Percentiles rank a stretch among this genome's conserved stretches.
These are phyloP conservation scores for Penicillium freii DNA, from an alignment of 2,329 filamentous ascomycete species.

Conservation along the genomic window DNA sequence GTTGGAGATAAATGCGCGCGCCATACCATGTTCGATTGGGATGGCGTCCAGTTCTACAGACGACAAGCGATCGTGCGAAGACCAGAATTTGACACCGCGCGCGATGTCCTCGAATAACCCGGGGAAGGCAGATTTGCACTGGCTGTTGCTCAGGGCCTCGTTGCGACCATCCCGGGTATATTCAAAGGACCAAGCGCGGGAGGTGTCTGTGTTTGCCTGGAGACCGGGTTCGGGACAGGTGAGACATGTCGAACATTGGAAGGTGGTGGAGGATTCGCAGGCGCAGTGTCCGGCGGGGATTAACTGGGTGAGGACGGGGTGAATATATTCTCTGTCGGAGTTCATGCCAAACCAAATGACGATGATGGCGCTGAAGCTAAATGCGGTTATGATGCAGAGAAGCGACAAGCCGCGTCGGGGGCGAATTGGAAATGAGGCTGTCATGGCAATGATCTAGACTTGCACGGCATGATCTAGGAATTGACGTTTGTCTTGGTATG, in stretches of 20 bases:
- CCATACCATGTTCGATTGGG: conserved; percentile 34
- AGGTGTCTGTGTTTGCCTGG: conserved; percentile 10
- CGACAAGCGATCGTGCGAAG: conserved; percentile 23
- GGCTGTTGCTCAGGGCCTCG: conserved; percentile 26
- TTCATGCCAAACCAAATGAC: conserved; percentile 38
- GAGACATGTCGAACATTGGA: conserved; percentile 39
- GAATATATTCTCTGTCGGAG: conserved; percentile 37
- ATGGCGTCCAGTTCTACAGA: conserved; percentile 32
- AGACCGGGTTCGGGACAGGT: conserved; percentile 24
- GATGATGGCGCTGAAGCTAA: conserved; percentile 21
- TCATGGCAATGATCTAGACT: conserved; percentile 16
- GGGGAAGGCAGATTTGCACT: conserved; percentile 36
- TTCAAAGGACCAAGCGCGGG: conserved; percentile 32
- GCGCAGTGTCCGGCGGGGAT: conserved; percentile 43
- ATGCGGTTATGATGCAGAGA: conserved; percentile 21
- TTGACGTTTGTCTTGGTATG: neutral
- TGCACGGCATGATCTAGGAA: conserved; percentile 2
- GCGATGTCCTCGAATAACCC: conserved; percentile 38
- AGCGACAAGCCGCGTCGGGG: conserved; percentile 24
- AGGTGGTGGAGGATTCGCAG: conserved; percentile 39
- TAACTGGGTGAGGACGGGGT: conserved; percentile 38
- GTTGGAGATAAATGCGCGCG: conserved; percentile 32
- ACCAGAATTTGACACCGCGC: conserved; percentile 34
- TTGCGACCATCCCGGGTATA: conserved; percentile 35
- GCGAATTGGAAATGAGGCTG: conserved; percentile 21